Evolutionary conservation across 169 alveolate genomes (phyloP).

Genomic region (Eimeria sp.): DNA sequence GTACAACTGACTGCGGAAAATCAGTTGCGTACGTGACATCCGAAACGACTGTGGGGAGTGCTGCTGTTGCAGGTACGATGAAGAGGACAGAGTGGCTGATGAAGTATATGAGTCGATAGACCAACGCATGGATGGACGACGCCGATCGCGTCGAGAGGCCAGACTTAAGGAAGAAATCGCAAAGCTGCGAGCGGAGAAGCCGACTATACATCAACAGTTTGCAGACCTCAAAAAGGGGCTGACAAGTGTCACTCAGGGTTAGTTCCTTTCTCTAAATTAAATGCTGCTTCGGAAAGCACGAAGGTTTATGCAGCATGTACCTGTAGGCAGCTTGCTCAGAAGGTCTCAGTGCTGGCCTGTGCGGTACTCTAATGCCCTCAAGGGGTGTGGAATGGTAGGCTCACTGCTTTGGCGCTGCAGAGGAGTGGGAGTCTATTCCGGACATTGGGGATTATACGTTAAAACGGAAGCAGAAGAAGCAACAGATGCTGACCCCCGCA

Average conservation of each 20-base stretch:
- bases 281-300: neutral
- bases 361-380: neutral
- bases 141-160: conserved; percentile 94
- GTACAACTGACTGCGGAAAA: neutral
- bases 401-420: conserved; percentile 78
- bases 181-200: conserved; percentile 93
- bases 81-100: conserved; percentile 97
- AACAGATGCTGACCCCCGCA: conserved; percentile 80
- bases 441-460: conserved; percentile 95
- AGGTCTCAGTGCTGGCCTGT: neutral
- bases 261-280: neutral
- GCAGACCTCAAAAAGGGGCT: conserved; percentile 84
- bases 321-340: neutral
- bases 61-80: conserved; percentile 91
- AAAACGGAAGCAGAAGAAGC: conserved; percentile 91
- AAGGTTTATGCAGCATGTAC: neutral
- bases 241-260: conserved; percentile 84
- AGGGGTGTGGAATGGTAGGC: neutral
- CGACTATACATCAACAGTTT: conserved; percentile 86
- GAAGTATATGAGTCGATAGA: conserved; percentile 95
- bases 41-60: neutral
- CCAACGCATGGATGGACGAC: conserved; percentile 94
- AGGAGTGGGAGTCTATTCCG: conserved; percentile 99
- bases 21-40: neutral
- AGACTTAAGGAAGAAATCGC: conserved; percentile 92